These are phyloP conservation scores for Danielozyma ontarioensis DNA, from an alignment of 805 yeast species.

Conservation along the genomic window DNA sequence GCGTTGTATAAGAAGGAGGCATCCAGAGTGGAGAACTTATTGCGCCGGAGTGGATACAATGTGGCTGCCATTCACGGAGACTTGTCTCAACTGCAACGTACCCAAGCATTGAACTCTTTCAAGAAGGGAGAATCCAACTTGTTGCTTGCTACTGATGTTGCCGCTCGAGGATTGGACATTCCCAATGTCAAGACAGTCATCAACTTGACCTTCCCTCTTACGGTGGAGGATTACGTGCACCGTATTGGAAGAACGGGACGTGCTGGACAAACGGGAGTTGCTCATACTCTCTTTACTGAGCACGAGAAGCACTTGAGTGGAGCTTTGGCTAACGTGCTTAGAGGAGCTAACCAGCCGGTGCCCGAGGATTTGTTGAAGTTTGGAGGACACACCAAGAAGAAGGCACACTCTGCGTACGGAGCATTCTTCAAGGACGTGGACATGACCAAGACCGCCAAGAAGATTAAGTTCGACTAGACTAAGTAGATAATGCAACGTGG, in stretches of 20 bases:
- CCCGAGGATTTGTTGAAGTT: conserved; percentile 93
- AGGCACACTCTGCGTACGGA: conserved; percentile 96
- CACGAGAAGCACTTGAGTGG: conserved; percentile 96
- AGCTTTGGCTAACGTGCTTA: conserved; percentile 82
- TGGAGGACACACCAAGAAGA: conserved; percentile 97
- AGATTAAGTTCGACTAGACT: conserved; percentile 71
- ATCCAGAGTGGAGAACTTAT: conserved; percentile 73
- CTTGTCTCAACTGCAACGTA: conserved; percentile 85
- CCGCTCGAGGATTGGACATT: conserved; percentile 96
- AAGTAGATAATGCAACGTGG: too few relatives aligned
- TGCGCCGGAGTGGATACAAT: conserved; percentile 65
- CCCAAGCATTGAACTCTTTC: conserved; percentile 79
- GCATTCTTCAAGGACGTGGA: conserved; percentile 95
- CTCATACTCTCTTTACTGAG: conserved; percentile 94
- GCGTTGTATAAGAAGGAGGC: conserved; percentile 98
- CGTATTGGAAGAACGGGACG: conserved; percentile 98
- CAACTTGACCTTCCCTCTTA: conserved; percentile 91
- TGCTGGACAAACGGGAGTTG: conserved; percentile 92
- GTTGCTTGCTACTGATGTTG: conserved; percentile 95
- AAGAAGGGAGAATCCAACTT: conserved; percentile 73
- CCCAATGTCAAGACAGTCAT: conserved; percentile 96
- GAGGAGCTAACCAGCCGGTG: conserved; percentile 92
- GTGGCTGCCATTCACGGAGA: conserved; percentile 98
- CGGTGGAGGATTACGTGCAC: conserved; percentile 95
- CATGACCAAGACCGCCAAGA: conserved; percentile 75